These are phyloP conservation scores for Solanum hybrid DNA, from an alignment of 305 asterid species.

Conservation along the genomic window DNA sequence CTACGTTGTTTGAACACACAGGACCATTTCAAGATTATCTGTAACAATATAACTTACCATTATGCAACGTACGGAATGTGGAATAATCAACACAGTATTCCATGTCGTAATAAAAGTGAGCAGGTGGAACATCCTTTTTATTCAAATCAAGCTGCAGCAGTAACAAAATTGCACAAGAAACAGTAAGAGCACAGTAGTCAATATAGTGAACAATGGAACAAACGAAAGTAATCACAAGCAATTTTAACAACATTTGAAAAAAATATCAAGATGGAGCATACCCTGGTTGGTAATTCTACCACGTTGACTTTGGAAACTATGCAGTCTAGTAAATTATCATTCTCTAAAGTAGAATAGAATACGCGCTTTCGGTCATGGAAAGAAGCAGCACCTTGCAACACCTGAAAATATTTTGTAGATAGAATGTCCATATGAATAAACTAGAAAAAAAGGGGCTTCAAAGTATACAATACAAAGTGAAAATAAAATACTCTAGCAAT, in stretches of 20 bases:
- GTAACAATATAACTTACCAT: slow-evolving; percentile 32
- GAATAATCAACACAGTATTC: slow-evolving; percentile 83
- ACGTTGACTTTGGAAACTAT: slow-evolving; percentile 66
- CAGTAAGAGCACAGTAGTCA: not conserved
- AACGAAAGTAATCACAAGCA: not conserved
- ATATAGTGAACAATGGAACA: not conserved
- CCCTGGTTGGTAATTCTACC: slow-evolving; percentile 38
- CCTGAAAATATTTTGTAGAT: slow-evolving; percentile 31
- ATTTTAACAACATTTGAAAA: not conserved
- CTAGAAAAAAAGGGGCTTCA: not conserved
- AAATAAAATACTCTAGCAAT: not conserved
- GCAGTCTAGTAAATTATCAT: slow-evolving; percentile 80
- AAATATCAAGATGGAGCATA: slow-evolving; percentile 20
- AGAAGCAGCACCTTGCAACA: slow-evolving; percentile 52
- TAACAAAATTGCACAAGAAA: slow-evolving; percentile 5
- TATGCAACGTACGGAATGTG: slow-evolving; percentile 46
- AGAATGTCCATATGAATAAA: slow-evolving; percentile 1
- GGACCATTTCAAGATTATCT: not conserved
- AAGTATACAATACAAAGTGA: not conserved
- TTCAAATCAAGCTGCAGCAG: slow-evolving; percentile 38
- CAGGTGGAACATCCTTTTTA: slow-evolving; percentile 22
- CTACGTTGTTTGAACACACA: not conserved
- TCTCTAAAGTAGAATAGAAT: slow-evolving; percentile 64
- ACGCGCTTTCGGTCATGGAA: slow-evolving; percentile 65
- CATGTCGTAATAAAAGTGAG: slow-evolving; percentile 74